Percentiles rank a stretch among this genome's conserved stretches.
These are phyloP conservation scores for Suillus plorans DNA, from an alignment of 768 basidiomycete genomes.

Conservation along the genomic window DNA sequence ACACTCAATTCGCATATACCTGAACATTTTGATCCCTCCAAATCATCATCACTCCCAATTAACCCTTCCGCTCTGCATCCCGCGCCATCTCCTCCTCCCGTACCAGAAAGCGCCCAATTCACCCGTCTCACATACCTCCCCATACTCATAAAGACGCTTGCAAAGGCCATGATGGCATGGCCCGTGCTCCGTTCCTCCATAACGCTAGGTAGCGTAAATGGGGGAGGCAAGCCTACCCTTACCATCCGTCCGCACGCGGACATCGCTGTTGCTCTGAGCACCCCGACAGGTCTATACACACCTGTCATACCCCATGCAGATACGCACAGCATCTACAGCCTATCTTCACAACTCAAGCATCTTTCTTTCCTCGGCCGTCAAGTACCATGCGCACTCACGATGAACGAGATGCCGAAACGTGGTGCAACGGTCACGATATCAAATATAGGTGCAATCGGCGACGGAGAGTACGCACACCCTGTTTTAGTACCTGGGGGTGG, in stretches of 20 bases:
- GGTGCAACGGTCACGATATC: constrained; percentile 81
- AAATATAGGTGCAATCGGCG: constrained; percentile 81
- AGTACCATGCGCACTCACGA: constrained; percentile 61
- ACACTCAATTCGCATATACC: constrained; percentile 71
- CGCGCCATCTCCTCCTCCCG: constrained; percentile 37
- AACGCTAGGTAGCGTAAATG: constrained; percentile 35
- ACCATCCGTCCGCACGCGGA: constrained; percentile 75
- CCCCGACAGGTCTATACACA: constrained; percentile 81
- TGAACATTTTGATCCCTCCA: constrained; percentile 43
- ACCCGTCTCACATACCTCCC: constrained; percentile 78
- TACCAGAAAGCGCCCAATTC: constrained; percentile 58
- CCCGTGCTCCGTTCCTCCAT: constrained; percentile 80
- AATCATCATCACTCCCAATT: constrained; percentile 36
- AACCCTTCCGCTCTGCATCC: constrained; percentile 42
- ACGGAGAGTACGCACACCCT: constrained; percentile 67
- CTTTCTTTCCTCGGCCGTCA: constrained; percentile 67
- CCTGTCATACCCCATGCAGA: constrained; percentile 65
- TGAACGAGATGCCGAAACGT: constrained; percentile 67
- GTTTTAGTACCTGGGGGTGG: constrained; percentile 82
- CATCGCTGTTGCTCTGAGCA: constrained; percentile 75
- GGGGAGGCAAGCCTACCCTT: constrained; percentile 55
- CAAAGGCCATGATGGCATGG: constrained; percentile 80
- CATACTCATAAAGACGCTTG: constrained; percentile 78
- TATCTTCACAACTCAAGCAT: constrained; percentile 61
- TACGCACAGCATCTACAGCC: constrained; percentile 52